phyloP scores from a whole-genome alignment of 2,329 filamentous ascomycete genomes.

The Aspergillus tanneri region DNA sequence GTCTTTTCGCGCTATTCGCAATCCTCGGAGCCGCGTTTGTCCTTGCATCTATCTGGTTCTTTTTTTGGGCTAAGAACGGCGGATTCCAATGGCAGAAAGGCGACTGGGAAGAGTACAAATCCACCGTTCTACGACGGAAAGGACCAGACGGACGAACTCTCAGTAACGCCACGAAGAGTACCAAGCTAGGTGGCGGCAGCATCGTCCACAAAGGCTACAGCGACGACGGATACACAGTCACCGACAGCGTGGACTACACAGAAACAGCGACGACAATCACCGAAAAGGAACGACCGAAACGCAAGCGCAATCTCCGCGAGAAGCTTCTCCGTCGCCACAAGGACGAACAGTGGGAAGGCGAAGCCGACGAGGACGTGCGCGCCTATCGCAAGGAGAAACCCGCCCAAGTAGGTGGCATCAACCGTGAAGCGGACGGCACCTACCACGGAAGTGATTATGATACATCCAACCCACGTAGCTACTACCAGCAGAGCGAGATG shows the following conservation, averaged over 20 bases:
- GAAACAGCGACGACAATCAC: conserved; percentile 47
- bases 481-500: conserved; percentile 49
- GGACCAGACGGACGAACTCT: conserved; percentile 86
- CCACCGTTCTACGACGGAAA: conserved; percentile 82
- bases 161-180: conserved; percentile 76
- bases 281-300: conserved; percentile 30
- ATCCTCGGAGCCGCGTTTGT: conserved; percentile 77
- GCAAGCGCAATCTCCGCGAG: conserved; percentile 39
- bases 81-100: conserved; percentile 81
- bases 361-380: conserved; percentile 67
- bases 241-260: conserved; percentile 39
- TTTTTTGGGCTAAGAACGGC: conserved; percentile 96
- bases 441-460: conserved; percentile 77
- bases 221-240: conserved; percentile 59
- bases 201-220: conserved; percentile 63
- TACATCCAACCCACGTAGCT: conserved; percentile 60
- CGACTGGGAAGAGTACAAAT: conserved; percentile 99
- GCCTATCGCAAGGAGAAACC: conserved; percentile 83
- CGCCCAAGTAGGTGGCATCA: conserved; percentile 84
- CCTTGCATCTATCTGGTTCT: conserved; percentile 84
- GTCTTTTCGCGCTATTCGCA: conserved; percentile 82
- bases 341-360: conserved; percentile 58
- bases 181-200: conserved; percentile 82
- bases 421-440: conserved; percentile 75
- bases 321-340: conserved; percentile 40